Base-by-base conservation (phyloP, 345 rosid genomes). In the Bruguiera gymnorhiza region DNA sequence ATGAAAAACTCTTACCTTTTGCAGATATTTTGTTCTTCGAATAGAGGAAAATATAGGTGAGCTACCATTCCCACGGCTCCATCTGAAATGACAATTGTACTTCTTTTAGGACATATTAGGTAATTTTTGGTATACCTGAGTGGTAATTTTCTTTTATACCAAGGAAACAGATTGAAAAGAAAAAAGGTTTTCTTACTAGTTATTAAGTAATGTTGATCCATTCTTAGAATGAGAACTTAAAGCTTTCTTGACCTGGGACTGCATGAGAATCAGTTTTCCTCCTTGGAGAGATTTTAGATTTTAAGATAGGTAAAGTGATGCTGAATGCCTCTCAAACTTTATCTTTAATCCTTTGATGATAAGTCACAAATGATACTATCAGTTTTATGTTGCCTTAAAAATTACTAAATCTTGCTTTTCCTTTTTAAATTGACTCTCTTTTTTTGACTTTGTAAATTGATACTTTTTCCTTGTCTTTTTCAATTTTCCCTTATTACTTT, bases 11-110 rank as follows among this genome's bases (percentile, higher is more conserved):
- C 24, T 68, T 74, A 76, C 72, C 68, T 76, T 84, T 67, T 86
- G 90, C 90, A 96, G 99, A 85, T 96, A 96, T 76, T 96, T 96
- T 86, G 99, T 96, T 72, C 96, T 96, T 76, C 96, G 98, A 65
- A 78, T 96, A 78, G 99, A 92, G 84, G 99, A 96, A 85, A 83
- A 79, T 63, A 89, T 96, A n/a, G 95, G 99, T 95, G 73, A 84
- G 89, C 69, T 78, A 66, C 57, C 30, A 18, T 75, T 31, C 62
- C 62, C 62, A 27, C 43, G 57, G 46, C 48, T 62, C 51, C 39
- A 72, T 67, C 63, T 60, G 52, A 55, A 21, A 16, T 56, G 60
- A 24, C 29, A 15, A 24, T 16, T 4, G 11, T 56, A 56, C 26
- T 56, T 55, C 29, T 23, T 11, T 4, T 56, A 8, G 60, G 60